phyloP scores from a whole-genome alignment of 202 grass and related monocot species.

The Zizania palustris region DNA sequence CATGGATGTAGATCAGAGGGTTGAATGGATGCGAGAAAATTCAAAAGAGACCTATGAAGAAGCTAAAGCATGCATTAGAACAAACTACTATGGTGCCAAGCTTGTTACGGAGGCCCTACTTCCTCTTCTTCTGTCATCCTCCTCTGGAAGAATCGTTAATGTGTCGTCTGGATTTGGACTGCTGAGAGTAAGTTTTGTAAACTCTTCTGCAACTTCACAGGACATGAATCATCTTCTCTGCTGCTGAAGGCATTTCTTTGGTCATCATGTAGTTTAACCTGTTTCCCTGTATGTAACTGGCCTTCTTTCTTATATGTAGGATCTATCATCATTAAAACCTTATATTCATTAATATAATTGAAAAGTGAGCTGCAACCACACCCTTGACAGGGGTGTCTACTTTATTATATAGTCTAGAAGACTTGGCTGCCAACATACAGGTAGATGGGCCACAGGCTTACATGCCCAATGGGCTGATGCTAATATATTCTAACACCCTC shows the following conservation, averaged over 20 bases:
- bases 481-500: too few relatives aligned
- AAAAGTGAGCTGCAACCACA: too few relatives aligned
- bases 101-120: constrained; percentile 52
- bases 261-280: constrained; percentile 2
- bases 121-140: constrained; percentile 64
- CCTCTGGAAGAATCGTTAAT: constrained; percentile 66
- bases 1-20: constrained; percentile 61
- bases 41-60: constrained; percentile 53
- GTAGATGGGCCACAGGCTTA: too few relatives aligned
- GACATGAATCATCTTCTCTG: background rate
- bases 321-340: background rate
- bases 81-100: constrained; percentile 73
- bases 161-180: constrained; percentile 56
- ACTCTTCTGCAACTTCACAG: background rate
- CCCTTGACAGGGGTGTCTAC: too few relatives aligned
- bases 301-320: background rate
- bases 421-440: too few relatives aligned
- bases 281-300: background rate
- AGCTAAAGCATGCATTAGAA: constrained; percentile 62
- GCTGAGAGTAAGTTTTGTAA: constrained; percentile 54
- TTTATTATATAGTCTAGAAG: too few relatives aligned
- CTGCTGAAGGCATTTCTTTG: background rate
- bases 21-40: constrained; percentile 47
- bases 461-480: too few relatives aligned
- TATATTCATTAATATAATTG: background rate